These are phyloP conservation scores for Plasmodium chabaudi DNA, from an alignment of 169 alveolate genomes.

Conservation along the genomic window DNA sequence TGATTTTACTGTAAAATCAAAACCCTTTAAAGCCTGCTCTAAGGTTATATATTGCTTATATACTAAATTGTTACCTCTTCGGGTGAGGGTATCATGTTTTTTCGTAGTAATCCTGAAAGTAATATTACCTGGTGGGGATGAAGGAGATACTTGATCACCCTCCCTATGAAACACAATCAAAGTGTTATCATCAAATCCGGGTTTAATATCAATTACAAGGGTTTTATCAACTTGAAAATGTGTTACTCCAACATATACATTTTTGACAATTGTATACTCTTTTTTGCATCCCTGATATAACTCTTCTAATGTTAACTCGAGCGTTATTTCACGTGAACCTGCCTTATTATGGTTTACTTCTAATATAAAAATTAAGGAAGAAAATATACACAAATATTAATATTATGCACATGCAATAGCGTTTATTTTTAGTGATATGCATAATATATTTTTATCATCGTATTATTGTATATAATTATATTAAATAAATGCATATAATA, in stretches of 20 bases:
- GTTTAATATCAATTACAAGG: constrained; percentile 86
- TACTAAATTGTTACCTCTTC: constrained; percentile 85
- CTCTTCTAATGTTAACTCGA: constrained; percentile 87
- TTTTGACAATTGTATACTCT: constrained; percentile 86
- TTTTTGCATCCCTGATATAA: constrained; percentile 83
- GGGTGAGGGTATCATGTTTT: constrained; percentile 81
- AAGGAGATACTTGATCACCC: constrained; percentile 89
- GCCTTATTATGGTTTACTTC: constrained; percentile 11
- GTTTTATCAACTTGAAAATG: constrained; percentile 85
- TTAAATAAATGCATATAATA: too few species aligned
- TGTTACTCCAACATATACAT: constrained; percentile 78
- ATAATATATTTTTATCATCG: too few species aligned
- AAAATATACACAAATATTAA: neutral
- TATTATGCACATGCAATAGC: neutral
- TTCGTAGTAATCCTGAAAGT: constrained; percentile 83
- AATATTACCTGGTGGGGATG: constrained; percentile 86
- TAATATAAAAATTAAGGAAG: neutral
- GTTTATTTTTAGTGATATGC: too few species aligned
- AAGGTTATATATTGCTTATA: constrained; percentile 87
- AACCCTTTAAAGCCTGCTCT: constrained; percentile 87
- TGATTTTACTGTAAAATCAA: constrained; percentile 86
- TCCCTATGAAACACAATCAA: constrained; percentile 85
- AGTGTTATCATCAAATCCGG: constrained; percentile 90
- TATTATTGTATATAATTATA: too few species aligned
- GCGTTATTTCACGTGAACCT: constrained; percentile 81